Evolutionary conservation across 345 rosid genomes (phyloP), one percentile per base, ranked within the genome.

Genomic region (Garcia nutans): DNA sequence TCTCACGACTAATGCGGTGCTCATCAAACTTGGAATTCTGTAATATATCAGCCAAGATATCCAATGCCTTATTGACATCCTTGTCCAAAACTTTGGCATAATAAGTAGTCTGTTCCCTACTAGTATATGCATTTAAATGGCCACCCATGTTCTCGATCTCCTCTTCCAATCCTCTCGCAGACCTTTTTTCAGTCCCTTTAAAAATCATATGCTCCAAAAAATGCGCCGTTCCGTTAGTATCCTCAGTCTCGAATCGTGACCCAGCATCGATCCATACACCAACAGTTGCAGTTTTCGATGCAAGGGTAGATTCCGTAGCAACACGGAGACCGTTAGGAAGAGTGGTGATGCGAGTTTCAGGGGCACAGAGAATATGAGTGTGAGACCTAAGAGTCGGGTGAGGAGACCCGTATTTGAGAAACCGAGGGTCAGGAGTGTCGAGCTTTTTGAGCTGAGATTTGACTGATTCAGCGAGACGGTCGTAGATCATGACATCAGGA

Each of bases 241-340:
- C 89, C 0, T 92, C 97, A 6, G 93, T 86, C 88, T 96, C 99
- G 24, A 88, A 96, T 47, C 99, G 74, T 17, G 99, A 93, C 72
- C 99, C 99, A 2, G 98, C 95, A 62, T 96, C 99, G 77, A 96
- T 93, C 98, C 98, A 96, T 19, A 93, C 97, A 22, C 99, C 99
- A 17, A 96, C 97, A 2, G 98, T 92, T 17, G 98, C 97, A 0
- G 98, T 88, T 72, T 84, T 91, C 2, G 87, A 73, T 6, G 97
- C 83, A 8, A 93, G 95, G 26, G 81, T 87, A 0, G 99, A 96
- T 80, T 93, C 99, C 0, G 99, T 93, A 8, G 99, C 98, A 8
- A 96, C 85, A 2, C 99, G 90, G 59, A 93, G 91, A 68, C 99
- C 98, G 24, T 87, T 96, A 60, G 97, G 82, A 24, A 96, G 88